Evolutionary conservation across 2,329 filamentous ascomycete genomes (phyloP).

Genomic region (Fusarium brachygibbosum): DNA sequence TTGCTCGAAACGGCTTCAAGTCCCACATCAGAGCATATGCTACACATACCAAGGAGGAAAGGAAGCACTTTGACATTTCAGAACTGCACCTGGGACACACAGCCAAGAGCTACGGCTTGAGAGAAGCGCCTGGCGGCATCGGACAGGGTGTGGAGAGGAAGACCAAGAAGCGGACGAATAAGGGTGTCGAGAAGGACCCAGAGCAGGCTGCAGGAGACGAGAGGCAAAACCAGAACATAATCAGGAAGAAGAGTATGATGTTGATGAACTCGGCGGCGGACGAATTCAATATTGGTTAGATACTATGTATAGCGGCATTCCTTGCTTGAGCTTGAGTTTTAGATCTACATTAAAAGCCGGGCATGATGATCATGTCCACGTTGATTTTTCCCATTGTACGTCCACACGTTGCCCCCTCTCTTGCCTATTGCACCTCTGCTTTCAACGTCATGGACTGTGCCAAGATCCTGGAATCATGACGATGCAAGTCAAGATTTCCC

Average conservation of each 20-base stretch:
- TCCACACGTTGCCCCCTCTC: slow-evolving; percentile 1
- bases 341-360: slow-evolving; percentile 38
- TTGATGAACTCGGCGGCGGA: slow-evolving; percentile 73
- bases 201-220: slow-evolving; percentile 54
- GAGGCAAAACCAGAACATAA: slow-evolving; percentile 58
- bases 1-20: slow-evolving; percentile 87
- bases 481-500: slow-evolving; percentile 18
- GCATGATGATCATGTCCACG: slow-evolving; percentile 24
- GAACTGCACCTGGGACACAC: slow-evolving; percentile 91
- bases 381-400: slow-evolving; percentile 12
- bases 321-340: slow-evolving; percentile 28
- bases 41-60: slow-evolving; percentile 89
- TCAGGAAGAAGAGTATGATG: slow-evolving; percentile 74
- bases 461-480: slow-evolving; percentile 19
- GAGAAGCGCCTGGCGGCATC: slow-evolving; percentile 90
- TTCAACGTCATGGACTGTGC: slow-evolving; percentile 28
- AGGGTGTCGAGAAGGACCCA: slow-evolving; percentile 53
- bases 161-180: slow-evolving; percentile 58
- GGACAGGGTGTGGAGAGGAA: slow-evolving; percentile 67
- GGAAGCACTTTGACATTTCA: slow-evolving; percentile 90
- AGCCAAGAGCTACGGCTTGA: slow-evolving; percentile 91
- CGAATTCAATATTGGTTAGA: slow-evolving; percentile 77
- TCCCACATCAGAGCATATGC: slow-evolving; percentile 95
- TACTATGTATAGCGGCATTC: slow-evolving; percentile 22
- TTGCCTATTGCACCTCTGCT: background rate